phyloP scores from a whole-genome alignment of 2,329 filamentous ascomycete genomes.

The Sporothrix brunneoviolacea region DNA sequence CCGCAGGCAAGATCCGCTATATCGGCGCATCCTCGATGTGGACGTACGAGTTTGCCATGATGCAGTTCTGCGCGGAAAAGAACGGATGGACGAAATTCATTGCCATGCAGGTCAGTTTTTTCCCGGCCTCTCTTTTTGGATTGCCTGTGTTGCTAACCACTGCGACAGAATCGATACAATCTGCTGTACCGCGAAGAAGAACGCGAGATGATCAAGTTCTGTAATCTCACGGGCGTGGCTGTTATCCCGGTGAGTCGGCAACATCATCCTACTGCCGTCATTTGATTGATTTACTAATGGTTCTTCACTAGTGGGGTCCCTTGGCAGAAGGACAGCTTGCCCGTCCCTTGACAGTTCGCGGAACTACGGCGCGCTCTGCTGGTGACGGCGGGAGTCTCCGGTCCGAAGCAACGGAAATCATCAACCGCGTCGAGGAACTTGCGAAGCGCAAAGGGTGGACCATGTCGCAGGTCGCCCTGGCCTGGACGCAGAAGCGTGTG shows the following conservation, averaged over 20 bases:
- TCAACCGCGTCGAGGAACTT: slow-evolving; percentile 17
- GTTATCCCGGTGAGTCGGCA: too few relatives aligned
- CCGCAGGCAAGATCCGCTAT: slow-evolving; percentile 51
- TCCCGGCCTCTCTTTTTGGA: too few relatives aligned
- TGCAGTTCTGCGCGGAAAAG: slow-evolving; percentile 51
- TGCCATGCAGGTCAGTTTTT: slow-evolving; percentile 38
- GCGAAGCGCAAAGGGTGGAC: slow-evolving; percentile 11
- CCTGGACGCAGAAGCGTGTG: slow-evolving; percentile 52
- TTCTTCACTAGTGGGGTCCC: too few relatives aligned
- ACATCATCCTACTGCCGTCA: too few relatives aligned
- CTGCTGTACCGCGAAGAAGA: slow-evolving; percentile 58
- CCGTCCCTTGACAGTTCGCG: slow-evolving; percentile 24
- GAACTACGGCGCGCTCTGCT: slow-evolving; percentile 18
- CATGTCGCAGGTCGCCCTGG: slow-evolving; percentile 48
- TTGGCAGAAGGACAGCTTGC: slow-evolving; percentile 33
- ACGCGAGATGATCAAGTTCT: slow-evolving; percentile 39
- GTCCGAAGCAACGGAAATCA: slow-evolving; percentile 14
- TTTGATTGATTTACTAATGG: too few relatives aligned
- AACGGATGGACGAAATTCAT: slow-evolving; percentile 56
- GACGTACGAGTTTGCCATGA: slow-evolving; percentile 44
- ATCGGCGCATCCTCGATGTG: slow-evolving; percentile 47
- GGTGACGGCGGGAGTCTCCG: background rate
- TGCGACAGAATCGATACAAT: slow-evolving; percentile 55
- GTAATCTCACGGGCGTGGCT: slow-evolving; percentile 34
- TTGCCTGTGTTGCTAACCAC: too few relatives aligned